Evolutionary conservation across 495 filamentous ascomycete genomes (phyloP), one percentile per base, ranked within the genome.

Genomic region (Penicillium atrosanguineum): DNA sequence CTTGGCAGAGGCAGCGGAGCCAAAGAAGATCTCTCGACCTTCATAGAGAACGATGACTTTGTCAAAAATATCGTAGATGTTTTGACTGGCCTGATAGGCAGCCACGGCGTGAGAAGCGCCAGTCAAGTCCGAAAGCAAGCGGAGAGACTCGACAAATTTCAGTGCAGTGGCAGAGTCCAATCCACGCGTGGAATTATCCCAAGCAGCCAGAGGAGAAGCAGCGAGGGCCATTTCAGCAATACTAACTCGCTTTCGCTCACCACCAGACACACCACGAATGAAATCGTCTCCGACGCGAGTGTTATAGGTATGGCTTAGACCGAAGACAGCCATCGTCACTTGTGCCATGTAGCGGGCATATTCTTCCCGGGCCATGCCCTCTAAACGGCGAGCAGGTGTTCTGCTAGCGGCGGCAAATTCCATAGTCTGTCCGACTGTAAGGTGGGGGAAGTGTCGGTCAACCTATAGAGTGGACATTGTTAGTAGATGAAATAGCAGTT

Each of bases 121-220:
- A 69, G 87, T 83, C 34, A 90, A 74, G 59, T 89, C 82, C 7
- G 87, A 87, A 59, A 86, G 76, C 34, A 90, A 73, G 0, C 87
- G 80, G 39, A 92, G 75, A 0, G 84, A 83, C 60, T 88, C 84
- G 53, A 79, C 72, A 40, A 73, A 74, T 43, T 90, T 86, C 45
- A 94, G 76, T 0, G 90, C 90, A 0, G 89, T 94, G 11, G 85
- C 87, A 2, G 87, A 85, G 61, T 96, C 91, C 28, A 95, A 74
- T 29, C 90, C 91, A 53, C 91, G 82, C 3, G 90, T 93, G 26
- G 81, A 84, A 69, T 96, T 94, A 63, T 95, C 90, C 88, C 89
- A 94, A 5, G 81, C 87, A 39, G 81, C 77, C 16, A 95, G 70
- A 43, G 83, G 83, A 9, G 84, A 84, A 44, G 85, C 83, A 9